phyloP scores from a whole-genome alignment of 768 basidiomycete genomes.

The Macrocybe gigantea region DNA sequence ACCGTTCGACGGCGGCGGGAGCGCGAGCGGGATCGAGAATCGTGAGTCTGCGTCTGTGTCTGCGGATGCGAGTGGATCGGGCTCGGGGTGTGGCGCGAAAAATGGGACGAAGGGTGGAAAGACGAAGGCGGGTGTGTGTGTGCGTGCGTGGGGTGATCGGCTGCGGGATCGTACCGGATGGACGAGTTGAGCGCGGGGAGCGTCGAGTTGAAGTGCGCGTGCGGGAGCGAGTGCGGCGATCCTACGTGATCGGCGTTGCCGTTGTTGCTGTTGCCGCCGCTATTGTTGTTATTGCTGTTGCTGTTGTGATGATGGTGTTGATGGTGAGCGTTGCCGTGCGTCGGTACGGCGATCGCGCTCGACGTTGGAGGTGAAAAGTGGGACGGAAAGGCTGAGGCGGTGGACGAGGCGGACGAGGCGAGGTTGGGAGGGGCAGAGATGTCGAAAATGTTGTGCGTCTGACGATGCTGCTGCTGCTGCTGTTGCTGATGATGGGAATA shows the following conservation, averaged over 20 bases:
- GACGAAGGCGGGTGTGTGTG: slow-evolving; percentile 23
- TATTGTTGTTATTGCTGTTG: slow-evolving; percentile 4
- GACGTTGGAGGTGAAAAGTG: too few relatives aligned
- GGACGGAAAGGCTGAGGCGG: slow-evolving; percentile 9
- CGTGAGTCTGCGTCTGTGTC: slow-evolving; percentile 11
- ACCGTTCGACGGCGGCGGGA: slow-evolving; percentile 23
- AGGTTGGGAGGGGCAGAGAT: slow-evolving; percentile 39
- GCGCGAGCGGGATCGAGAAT: slow-evolving; percentile 44
- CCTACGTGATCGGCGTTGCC: too few relatives aligned
- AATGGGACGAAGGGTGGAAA: slow-evolving; percentile 16
- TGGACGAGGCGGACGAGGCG: slow-evolving; percentile 22
- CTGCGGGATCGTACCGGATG: slow-evolving; percentile 40
- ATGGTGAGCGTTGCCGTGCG: background rate
- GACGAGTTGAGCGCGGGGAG: slow-evolving; percentile 46
- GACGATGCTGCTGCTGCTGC: slow-evolving; percentile 12
- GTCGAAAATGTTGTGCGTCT: slow-evolving; percentile 55
- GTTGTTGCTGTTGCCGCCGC: slow-evolving; percentile 3
- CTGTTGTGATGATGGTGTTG: background rate
- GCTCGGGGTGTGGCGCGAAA: slow-evolving; percentile 27
- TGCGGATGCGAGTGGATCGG: slow-evolving; percentile 15
- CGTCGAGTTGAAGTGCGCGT: slow-evolving; percentile 41
- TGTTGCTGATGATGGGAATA: slow-evolving; percentile 18
- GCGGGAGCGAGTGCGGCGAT: background rate
- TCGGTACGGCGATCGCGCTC: slow-evolving; percentile 14
- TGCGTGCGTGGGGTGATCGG: slow-evolving; percentile 12